A percentile compares a stretch with the other conserved stretches of the same genome.
Evolutionary conservation across 257 asterid species (phyloP).

Genomic region (Solanum gracilifrons): DNA sequence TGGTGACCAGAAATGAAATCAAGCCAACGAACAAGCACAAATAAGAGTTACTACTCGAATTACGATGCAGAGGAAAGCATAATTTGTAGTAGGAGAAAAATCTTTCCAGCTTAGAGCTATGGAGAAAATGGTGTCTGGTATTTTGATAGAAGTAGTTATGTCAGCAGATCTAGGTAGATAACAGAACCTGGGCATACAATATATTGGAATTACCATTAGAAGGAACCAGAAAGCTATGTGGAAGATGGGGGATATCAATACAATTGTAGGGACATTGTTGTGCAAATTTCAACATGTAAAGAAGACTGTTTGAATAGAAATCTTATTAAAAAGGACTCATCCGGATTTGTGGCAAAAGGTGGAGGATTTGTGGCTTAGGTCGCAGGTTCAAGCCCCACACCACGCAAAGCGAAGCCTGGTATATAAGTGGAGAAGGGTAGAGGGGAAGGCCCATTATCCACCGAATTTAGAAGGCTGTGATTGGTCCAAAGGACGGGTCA

Average conservation of each 20-base stretch:
- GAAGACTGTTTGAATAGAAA: background rate
- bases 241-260: background rate
- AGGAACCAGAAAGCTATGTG: background rate
- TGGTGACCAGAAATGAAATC: background rate
- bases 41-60: background rate
- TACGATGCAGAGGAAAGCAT: background rate
- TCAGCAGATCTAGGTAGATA: background rate
- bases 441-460: background rate
- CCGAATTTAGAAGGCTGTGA: background rate
- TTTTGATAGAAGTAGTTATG: background rate
- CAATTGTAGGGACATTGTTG: background rate
- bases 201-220: background rate
- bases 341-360: background rate
- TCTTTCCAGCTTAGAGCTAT: background rate
- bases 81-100: background rate
- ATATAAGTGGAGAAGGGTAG: background rate
- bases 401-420: background rate
- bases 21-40: background rate
- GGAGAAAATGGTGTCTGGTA: background rate
- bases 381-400: background rate
- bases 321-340: background rate
- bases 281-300: background rate
- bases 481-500: background rate
- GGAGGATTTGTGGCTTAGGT: background rate
- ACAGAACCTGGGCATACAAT: background rate